Evolutionary conservation across 768 basidiomycete genomes (phyloP), one percentile per base, ranked within the genome.

Genomic region (Leccinum rimulosum): DNA sequence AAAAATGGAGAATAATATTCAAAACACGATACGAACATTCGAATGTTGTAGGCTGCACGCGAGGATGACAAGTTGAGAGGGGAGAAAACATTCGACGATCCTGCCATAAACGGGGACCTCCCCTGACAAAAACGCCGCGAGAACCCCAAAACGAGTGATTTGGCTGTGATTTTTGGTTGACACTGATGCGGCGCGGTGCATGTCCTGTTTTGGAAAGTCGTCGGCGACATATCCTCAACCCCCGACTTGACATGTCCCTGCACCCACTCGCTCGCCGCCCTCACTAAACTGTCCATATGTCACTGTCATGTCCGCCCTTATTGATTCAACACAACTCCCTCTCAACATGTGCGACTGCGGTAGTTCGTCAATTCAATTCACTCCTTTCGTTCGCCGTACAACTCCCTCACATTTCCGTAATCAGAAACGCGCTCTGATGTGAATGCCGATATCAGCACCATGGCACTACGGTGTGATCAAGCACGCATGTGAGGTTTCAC

Each of bases 361-460:
- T 57, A 25, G 33, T 31, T 15, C 54, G 47, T 30, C 65, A 58
- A 59, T 64, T 70, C 70, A 59, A 51, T 50, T 17, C 66, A 38
- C 62, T 19, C 55, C 48, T 58, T 49, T 58, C 43, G 27, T 61
- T 45, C 64, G 67, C 69, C 73, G 65, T 73, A 68, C 63, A 69
- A 64, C 69, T 45, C 56, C 72, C 68, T 64, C 62, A 62, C 56
- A 57, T 48, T 65, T 53, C 66, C 73, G 71, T 73, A 74, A 73
- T 71, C 54, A 70, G 65, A 59, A 73, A 74, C 60, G 58, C 63
- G 28, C 64, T 61, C 73, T 52, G 52, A 70, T 74, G 72, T 73
- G 70, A 68, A 74, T 68, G 71, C 71, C 71, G 73, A 63, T 53
- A 62, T 66, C 64, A 59, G 55, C 66, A 64, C 60, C 64, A 58